phyloP scores from a whole-genome alignment of 257 asterid genomes.

The Nicotiana benthamiana region DNA sequence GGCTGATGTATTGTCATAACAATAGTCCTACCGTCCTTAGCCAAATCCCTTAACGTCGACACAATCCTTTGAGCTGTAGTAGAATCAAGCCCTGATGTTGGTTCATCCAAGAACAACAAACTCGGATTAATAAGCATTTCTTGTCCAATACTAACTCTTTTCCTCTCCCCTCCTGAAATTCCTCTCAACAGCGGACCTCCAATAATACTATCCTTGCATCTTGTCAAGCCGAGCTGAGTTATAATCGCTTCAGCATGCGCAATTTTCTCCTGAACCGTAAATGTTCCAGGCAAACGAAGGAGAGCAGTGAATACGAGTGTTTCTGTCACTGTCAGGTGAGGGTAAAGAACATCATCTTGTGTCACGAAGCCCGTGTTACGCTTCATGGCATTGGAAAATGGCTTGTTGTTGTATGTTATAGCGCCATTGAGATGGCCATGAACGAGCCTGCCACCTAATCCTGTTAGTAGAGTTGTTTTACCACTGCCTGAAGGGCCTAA shows the following conservation, averaged over 20 bases:
- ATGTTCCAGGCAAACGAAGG: constrained; percentile 45
- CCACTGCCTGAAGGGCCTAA: constrained; percentile 96
- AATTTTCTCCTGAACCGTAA: constrained; percentile 29
- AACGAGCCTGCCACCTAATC: constrained; percentile 55
- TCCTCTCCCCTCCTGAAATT: constrained; percentile 73
- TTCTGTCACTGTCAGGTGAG: constrained; percentile 73
- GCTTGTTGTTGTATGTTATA: constrained; percentile 48
- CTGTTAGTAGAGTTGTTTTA: constrained; percentile 71
- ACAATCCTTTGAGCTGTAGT: constrained; percentile 70
- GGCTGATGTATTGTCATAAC: constrained; percentile 88
- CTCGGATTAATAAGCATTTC: constrained; percentile 82
- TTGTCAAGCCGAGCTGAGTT: constrained; percentile 44
- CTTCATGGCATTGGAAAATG: constrained; percentile 45
- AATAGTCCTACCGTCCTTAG: constrained; percentile 50
- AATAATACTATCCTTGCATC: constrained; percentile 43
- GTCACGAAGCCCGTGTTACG: constrained; percentile 70
- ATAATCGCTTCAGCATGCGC: constrained; percentile 43
- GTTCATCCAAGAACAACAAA: constrained; percentile 65
- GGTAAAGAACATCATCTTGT: constrained; percentile 64
- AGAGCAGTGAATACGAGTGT: constrained; percentile 68
- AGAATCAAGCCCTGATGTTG: constrained; percentile 81
- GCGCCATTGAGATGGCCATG: constrained; percentile 38
- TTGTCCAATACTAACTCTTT: constrained; percentile 78
- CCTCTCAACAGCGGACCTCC: constrained; percentile 50
- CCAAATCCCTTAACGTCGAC: constrained; percentile 45